Conservation (phyloP, 495 filamentous ascomycete genomes). For the Chaetomium fimeti region DNA sequence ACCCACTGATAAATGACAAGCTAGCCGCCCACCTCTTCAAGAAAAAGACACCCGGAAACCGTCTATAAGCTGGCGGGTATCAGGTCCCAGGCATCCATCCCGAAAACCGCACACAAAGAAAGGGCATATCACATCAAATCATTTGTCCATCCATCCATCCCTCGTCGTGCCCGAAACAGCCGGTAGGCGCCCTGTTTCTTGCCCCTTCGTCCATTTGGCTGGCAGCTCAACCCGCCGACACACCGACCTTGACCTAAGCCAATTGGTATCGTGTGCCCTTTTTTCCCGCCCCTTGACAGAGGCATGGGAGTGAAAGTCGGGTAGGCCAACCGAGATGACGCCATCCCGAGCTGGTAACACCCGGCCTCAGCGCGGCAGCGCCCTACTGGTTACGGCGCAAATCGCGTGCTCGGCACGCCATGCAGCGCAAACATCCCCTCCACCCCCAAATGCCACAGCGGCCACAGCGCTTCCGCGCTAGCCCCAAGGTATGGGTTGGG, state of each 20-base stretch:
- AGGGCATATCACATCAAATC: slow-evolving; percentile 15
- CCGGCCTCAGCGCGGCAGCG: neutral
- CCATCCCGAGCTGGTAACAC: slow-evolving; percentile 4
- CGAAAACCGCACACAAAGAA: neutral
- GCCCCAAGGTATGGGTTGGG: neutral
- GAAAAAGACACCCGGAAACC: slow-evolving; percentile 9
- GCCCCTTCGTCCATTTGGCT: neutral
- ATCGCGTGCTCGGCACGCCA: slow-evolving; percentile 27
- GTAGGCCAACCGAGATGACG: neutral
- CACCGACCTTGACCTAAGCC: neutral
- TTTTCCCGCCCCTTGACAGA: neutral
- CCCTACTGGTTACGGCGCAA: neutral
- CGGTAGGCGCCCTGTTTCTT: too few species aligned
- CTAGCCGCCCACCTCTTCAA: slow-evolving; percentile 1
- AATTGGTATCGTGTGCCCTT: neutral
- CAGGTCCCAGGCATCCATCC: slow-evolving; percentile 6
- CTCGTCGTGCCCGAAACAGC: neutral
- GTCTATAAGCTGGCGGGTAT: slow-evolving; percentile 22
- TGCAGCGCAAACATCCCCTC: slow-evolving; percentile 5
- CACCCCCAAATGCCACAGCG: neutral
- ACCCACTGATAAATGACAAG: neutral
- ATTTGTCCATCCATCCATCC: slow-evolving; percentile 3
- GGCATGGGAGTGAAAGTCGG: neutral
- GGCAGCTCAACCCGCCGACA: neutral
- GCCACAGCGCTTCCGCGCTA: neutral